phyloP scores from a whole-genome alignment of 179 eudicot species.

The Drosera spatulata region DNA sequence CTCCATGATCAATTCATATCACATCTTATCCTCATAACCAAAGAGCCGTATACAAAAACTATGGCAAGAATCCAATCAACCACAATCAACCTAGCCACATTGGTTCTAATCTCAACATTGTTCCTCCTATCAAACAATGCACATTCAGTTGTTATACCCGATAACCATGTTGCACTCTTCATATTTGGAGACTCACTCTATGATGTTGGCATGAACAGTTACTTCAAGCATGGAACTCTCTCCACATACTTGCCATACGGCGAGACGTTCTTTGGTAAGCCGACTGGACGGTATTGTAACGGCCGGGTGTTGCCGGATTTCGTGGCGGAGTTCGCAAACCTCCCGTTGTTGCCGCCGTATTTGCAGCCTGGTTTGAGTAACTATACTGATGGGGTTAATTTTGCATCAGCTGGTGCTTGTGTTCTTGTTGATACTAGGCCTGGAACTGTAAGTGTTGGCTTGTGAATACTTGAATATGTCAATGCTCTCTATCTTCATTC shows the following conservation, averaged over 20 bases:
- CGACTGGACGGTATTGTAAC: conserved; percentile 29
- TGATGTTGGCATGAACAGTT: conserved; percentile 34
- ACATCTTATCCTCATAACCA: no score
- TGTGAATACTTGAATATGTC: no score
- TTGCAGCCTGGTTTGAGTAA: conserved; percentile 22
- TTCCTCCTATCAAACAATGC: not conserved
- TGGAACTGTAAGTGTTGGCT: conserved; percentile 16
- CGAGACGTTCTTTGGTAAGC: conserved; percentile 29
- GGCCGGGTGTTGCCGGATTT: conserved; percentile 40
- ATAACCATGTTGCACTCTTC: conserved; percentile 15
- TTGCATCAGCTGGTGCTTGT: conserved; percentile 51
- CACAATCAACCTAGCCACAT: not conserved
- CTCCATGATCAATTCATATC: no score
- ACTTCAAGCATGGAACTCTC: conserved; percentile 22
- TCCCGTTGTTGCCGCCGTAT: conserved; percentile 26
- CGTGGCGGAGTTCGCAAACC: conserved; percentile 23
- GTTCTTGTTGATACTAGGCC: conserved; percentile 30
- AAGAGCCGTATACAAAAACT: no score
- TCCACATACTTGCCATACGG: conserved; percentile 35
- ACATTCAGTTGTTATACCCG: not conserved
- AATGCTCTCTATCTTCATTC: no score
- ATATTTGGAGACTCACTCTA: conserved; percentile 46
- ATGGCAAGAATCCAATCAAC: no score
- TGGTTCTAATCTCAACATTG: not conserved
- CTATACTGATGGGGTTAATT: conserved; percentile 25